Percentiles rank a stretch among this genome's conserved stretches.
phyloP scores from a whole-genome alignment of 305 asterid species.

The Euphrasia arctica region DNA sequence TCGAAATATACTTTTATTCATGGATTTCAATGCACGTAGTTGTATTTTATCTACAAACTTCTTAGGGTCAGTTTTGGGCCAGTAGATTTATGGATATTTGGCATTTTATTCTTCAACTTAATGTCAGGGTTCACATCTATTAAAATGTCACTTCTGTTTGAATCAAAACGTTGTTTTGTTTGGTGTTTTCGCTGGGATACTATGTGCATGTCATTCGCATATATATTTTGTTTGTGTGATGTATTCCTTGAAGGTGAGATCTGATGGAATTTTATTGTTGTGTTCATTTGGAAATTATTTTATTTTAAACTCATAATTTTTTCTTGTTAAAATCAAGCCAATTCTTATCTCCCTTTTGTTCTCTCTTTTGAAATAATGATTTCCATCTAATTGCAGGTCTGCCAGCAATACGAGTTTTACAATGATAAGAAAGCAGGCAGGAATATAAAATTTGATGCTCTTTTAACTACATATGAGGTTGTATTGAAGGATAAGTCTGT shows the following conservation, averaged over 20 bases:
- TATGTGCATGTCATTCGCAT: neutral
- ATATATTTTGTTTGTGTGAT: neutral
- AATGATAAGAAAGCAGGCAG: constrained; percentile 72
- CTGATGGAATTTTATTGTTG: constrained; percentile 12
- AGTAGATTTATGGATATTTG: neutral
- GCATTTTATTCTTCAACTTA: constrained; percentile 12
- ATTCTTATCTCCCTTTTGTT: neutral
- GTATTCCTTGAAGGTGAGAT: neutral
- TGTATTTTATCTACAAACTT: neutral
- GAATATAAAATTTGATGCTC: constrained; percentile 75
- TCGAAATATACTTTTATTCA: constrained; percentile 13
- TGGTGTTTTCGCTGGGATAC: constrained; percentile 4
- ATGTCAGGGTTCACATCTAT: neutral
- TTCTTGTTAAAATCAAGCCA: constrained; percentile 12
- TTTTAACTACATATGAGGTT: constrained; percentile 96
- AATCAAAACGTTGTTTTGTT: constrained; percentile 15
- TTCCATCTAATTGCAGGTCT: constrained; percentile 59
- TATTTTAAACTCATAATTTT: constrained; percentile 16
- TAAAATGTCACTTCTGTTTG: neutral
- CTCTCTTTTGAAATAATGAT: constrained; percentile 15
- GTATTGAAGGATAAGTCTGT: constrained; percentile 88
- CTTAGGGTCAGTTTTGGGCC: constrained; percentile 1
- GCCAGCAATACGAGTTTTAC: constrained; percentile 92
- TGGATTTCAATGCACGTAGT: constrained; percentile 20
- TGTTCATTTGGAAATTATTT: constrained; percentile 14